phyloP scores from a whole-genome alignment of 768 basidiomycete species.

The Sutorius australiensis region DNA sequence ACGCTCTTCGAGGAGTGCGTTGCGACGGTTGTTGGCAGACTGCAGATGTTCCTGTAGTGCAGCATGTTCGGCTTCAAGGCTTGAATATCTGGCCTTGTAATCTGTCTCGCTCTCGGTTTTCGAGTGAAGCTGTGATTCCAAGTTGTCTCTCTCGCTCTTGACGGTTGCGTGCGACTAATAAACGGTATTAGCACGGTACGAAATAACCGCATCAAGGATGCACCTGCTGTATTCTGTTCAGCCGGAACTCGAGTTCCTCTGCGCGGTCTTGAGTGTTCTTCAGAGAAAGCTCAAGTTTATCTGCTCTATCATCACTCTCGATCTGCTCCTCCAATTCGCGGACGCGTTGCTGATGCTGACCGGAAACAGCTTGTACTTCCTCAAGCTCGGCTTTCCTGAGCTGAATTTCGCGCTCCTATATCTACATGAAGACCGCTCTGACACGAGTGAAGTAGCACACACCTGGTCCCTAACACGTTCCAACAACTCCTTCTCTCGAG shows the following conservation, averaged over 20 bases:
- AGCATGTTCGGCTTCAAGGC: conserved; percentile 41
- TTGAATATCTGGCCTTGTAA: conserved; percentile 46
- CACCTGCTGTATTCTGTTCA: conserved; percentile 78
- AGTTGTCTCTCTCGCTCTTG: conserved; percentile 57
- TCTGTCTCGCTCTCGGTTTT: conserved; percentile 43
- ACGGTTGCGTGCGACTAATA: conserved; percentile 51
- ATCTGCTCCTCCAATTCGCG: conserved; percentile 80
- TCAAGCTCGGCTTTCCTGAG: conserved; percentile 50
- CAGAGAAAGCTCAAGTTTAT: conserved; percentile 65
- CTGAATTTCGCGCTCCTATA: conserved; percentile 73
- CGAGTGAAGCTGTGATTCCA: conserved; percentile 46
- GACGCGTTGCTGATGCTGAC: conserved; percentile 52
- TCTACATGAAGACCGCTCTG: not conserved
- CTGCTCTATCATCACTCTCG: conserved; percentile 77
- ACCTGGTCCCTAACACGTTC: conserved; percentile 33
- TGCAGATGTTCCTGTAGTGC: conserved; percentile 42
- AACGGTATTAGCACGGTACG: not conserved
- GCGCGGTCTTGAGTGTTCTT: conserved; percentile 79
- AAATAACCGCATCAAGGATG: conserved; percentile 8
- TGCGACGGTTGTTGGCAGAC: conserved; percentile 43
- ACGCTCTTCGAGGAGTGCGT: conserved; percentile 47
- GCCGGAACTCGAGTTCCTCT: conserved; percentile 78
- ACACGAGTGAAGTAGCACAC: not conserved
- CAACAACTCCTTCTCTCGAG: conserved; percentile 51
- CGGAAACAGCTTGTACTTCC: conserved; percentile 51